A percentile compares a stretch with the other conserved stretches of the same genome.
phyloP scores from a whole-genome alignment of 192 early-diverging fungal species.

The Coemansia sp. region DNA sequence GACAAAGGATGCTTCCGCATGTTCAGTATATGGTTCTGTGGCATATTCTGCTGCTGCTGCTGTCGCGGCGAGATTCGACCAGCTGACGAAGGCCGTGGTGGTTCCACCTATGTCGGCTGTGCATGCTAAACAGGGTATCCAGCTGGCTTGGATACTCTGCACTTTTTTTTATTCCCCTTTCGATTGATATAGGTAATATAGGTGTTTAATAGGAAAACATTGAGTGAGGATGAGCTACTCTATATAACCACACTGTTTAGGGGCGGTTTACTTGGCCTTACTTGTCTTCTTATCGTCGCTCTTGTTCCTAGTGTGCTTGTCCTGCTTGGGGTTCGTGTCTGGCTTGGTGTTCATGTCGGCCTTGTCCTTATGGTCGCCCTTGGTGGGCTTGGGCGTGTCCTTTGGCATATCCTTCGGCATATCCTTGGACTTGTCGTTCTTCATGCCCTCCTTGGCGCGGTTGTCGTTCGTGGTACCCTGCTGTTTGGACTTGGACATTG shows the following conservation, averaged over 20 bases:
- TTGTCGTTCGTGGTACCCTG: slow-evolving; percentile 4
- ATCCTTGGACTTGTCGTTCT: slow-evolving; percentile 10
- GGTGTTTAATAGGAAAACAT: background rate
- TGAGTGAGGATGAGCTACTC: background rate
- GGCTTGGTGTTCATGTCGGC: slow-evolving; percentile 1
- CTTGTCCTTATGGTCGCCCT: slow-evolving; percentile 6
- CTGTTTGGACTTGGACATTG: slow-evolving; percentile 14
- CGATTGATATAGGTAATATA: background rate
- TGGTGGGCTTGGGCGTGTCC: background rate
- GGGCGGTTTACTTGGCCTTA: background rate
- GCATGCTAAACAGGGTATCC: slow-evolving; percentile 1
- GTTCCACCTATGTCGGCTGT: slow-evolving; percentile 19
- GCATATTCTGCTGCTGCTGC: slow-evolving; percentile 37
- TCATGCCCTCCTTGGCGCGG: slow-evolving; percentile 8
- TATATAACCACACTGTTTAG: background rate
- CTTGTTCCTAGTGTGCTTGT: slow-evolving; percentile 10
- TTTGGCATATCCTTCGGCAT: background rate
- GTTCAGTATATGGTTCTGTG: slow-evolving; percentile 36
- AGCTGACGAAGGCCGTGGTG: slow-evolving; percentile 29
- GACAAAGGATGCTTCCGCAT: slow-evolving; percentile 33
- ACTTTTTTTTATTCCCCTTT: background rate
- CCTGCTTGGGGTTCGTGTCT: background rate
- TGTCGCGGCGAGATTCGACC: slow-evolving; percentile 27
- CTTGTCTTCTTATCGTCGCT: slow-evolving; percentile 14
- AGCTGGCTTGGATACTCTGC: background rate